These are phyloP conservation scores for Naematelia encephala DNA, from an alignment of 768 basidiomycete genomes.

Conservation along the genomic window DNA sequence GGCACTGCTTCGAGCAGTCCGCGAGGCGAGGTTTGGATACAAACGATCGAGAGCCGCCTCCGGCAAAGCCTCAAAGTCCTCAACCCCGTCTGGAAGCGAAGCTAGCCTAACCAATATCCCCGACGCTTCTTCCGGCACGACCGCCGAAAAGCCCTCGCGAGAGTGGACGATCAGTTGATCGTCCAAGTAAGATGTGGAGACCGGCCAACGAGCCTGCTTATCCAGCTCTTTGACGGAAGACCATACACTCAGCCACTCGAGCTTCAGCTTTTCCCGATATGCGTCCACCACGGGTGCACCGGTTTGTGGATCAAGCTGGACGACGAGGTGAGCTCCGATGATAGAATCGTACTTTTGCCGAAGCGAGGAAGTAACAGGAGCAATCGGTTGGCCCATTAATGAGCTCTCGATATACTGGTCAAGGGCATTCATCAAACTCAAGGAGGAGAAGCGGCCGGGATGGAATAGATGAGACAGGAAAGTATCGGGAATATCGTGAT, in stretches of 20 bases:
- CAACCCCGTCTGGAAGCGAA: slow-evolving; percentile 6
- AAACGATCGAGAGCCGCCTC: slow-evolving; percentile 18
- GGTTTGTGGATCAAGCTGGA: slow-evolving; percentile 70
- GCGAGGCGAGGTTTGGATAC: slow-evolving; percentile 23
- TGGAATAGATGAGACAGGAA: slow-evolving; percentile 79
- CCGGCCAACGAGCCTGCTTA: slow-evolving; percentile 51
- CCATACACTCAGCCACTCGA: slow-evolving; percentile 95
- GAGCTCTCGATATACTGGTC: slow-evolving; percentile 74
- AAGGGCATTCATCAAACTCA: slow-evolving; percentile 76
- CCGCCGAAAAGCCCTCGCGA: slow-evolving; percentile 26
- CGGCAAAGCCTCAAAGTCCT: slow-evolving; percentile 19
- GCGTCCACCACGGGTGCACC: slow-evolving; percentile 73
- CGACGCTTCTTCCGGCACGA: slow-evolving; percentile 19
- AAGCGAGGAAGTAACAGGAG: slow-evolving; percentile 60
- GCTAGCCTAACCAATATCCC: slow-evolving; percentile 18
- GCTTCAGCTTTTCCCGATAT: slow-evolving; percentile 78
- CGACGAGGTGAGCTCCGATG: slow-evolving; percentile 77
- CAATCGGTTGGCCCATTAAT: slow-evolving; percentile 56
- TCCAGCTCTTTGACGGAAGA: slow-evolving; percentile 88
- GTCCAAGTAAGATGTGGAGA: slow-evolving; percentile 23
- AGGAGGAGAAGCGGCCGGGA: slow-evolving; percentile 79
- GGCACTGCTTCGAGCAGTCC: slow-evolving; percentile 17
- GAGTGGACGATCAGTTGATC: slow-evolving; percentile 56
- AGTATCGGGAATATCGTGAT: slow-evolving; percentile 62
- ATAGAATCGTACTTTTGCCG: slow-evolving; percentile 74